Conservation (phyloP, 805 yeast genomes). For the Cyberlindnera japonica region DNA sequence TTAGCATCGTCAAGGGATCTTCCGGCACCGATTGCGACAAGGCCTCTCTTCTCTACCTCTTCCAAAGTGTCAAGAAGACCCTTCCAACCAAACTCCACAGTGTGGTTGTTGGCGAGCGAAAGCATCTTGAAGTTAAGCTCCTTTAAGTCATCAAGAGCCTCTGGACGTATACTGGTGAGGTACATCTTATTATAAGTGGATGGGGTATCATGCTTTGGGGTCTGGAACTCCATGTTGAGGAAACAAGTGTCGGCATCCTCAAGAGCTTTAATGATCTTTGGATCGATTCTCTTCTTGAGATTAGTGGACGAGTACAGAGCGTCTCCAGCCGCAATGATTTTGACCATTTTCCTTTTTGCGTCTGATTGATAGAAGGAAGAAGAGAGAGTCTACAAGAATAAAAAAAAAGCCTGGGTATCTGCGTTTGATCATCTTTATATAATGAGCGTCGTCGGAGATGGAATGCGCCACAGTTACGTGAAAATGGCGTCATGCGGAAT, state of each 20-base stretch:
- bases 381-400: background rate
- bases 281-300: slow-evolving; percentile 25
- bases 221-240: slow-evolving; percentile 29
- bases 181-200: slow-evolving; percentile 28
- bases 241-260: slow-evolving; percentile 26
- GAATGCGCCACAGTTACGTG: slow-evolving; percentile 6
- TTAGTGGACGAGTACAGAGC: slow-evolving; percentile 28
- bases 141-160: slow-evolving; percentile 25
- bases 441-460: background rate
- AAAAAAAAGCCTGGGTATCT: background rate
- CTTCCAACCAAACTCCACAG: slow-evolving; percentile 28
- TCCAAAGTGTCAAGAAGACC: slow-evolving; percentile 27
- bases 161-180: slow-evolving; percentile 27
- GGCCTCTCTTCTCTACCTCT: slow-evolving; percentile 25
- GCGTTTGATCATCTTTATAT: background rate
- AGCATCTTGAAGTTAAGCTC: slow-evolving; percentile 25
- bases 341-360: slow-evolving; percentile 10
- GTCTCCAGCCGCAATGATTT: slow-evolving; percentile 29
- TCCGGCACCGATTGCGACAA: slow-evolving; percentile 27
- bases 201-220: slow-evolving; percentile 27
- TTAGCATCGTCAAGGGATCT: slow-evolving; percentile 28
- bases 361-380: background rate
- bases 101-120: slow-evolving; percentile 29
- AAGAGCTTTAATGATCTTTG: slow-evolving; percentile 23
- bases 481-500: background rate